Evolutionary conservation across 768 basidiomycete species (phyloP), one percentile per base, ranked within the genome.

Genomic region (Kwoniella pini): DNA sequence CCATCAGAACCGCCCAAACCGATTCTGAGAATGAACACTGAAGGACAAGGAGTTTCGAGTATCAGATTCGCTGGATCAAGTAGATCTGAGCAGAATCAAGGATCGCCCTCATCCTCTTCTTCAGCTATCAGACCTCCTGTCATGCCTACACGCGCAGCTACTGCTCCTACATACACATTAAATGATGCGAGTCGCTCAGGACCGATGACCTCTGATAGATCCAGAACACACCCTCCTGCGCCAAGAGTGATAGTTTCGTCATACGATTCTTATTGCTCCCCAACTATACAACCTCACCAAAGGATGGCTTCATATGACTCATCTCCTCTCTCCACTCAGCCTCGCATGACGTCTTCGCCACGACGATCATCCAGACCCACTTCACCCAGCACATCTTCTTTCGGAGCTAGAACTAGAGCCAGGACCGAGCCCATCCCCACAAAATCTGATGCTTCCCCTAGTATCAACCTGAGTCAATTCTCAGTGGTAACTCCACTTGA

Each of bases 341-440:
- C 59, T 27, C 24, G 50, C 2, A 44, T 58, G 28, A 42, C 40
- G 4, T 28, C 46, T 21, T 52, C 54, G 22, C 21, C 57, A 22
- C 39, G 62, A 43, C 24, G 61, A 38, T 67, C 72, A 1, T 69
- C 67, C 21, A 53, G 69, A 17, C 69, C 72, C 12, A 62, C 63
- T 19, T 70, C 72, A 26, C 72, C 72, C 2, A 64, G 69, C n/a
- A 26, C 64, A 2, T 51, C 64, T 22, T 70, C 72, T 2, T 74
- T 74, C 40, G 72, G 72, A 22, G 55, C 67, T 13, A 42, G 71
- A 7, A 51, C 65, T 24, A 31, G 63, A n/a, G 21, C 50, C n/a
- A 42, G 33, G 3, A 53, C 56, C 15, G 56, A 54, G 27, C 62
- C 62, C 17, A 46, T 40, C 22, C 31, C 43, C 19, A 22, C 38